A percentile compares a stretch with the other conserved stretches of the same genome.
Conservation (phyloP, 1,284 basidiomycete species). For the Rhodotorula mucilaginosa region DNA sequence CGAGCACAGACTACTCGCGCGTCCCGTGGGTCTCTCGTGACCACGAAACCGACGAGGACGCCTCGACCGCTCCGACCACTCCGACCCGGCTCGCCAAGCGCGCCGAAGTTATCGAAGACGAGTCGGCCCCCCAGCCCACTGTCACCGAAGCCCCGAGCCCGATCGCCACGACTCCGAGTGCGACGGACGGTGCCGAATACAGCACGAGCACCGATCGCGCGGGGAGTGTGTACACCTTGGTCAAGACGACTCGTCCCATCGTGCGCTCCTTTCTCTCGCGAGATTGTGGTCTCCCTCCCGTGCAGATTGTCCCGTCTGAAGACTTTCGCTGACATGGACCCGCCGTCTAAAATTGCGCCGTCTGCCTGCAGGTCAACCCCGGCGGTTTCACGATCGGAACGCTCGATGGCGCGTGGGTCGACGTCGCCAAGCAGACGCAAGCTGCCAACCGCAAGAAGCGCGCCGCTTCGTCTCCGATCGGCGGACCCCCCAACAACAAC, state of each 20-base stretch:
- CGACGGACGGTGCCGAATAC: slow-evolving; percentile 10
- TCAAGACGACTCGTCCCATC: slow-evolving; percentile 39
- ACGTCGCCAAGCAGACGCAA: slow-evolving; percentile 18
- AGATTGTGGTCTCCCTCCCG: not conserved
- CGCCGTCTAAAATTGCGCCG: no score
- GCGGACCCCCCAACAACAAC: no score
- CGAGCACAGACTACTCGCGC: not conserved
- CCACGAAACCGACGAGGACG: no score
- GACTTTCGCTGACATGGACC: not conserved
- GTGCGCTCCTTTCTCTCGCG: slow-evolving; percentile 5
- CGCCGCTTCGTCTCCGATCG: not conserved
- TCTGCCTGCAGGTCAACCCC: slow-evolving; percentile 19
- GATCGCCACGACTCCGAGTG: not conserved
- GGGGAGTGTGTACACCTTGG: slow-evolving; percentile 17
- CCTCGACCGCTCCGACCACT: not conserved
- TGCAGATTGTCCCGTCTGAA: not conserved
- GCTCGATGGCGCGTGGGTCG: slow-evolving; percentile 30
- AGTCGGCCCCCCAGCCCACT: slow-evolving; percentile 17
- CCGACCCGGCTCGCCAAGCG: not conserved
- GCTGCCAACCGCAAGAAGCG: not conserved
- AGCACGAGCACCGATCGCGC: slow-evolving; percentile 13
- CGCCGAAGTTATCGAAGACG: slow-evolving; percentile 3
- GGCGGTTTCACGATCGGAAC: slow-evolving; percentile 33
- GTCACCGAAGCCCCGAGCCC: slow-evolving; percentile 16
- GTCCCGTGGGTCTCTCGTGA: not conserved